Conservation (phyloP, 495 filamentous ascomycete species). For the Annulohypoxylon moriforme region DNA sequence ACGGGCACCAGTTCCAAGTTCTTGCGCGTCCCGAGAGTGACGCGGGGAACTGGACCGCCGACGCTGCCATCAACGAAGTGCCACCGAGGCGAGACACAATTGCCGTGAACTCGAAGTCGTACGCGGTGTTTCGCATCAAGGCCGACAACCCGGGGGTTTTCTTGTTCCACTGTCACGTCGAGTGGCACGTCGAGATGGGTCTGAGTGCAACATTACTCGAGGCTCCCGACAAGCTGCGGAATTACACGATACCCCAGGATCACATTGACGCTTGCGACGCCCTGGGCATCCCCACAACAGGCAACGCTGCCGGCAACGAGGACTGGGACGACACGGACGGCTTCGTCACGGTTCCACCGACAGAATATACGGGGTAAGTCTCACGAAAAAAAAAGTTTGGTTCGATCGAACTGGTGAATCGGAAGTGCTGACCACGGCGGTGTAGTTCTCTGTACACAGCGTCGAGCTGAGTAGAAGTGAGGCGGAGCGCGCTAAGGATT, state of each 20-base stretch:
- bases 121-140: conserved; percentile 68
- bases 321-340: conserved; percentile 72
- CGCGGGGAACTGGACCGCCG: conserved; percentile 52
- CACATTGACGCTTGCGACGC: conserved; percentile 69
- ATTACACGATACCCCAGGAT: conserved; percentile 69
- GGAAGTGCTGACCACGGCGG: conserved; percentile 5
- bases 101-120: conserved; percentile 62
- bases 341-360: conserved; percentile 54
- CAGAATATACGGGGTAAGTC: conserved; percentile 55
- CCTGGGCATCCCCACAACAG: conserved; percentile 61
- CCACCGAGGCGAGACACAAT: conserved; percentile 65
- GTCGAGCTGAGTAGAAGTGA: conserved; percentile 7
- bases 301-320: conserved; percentile 81
- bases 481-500: not conserved
- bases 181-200: conserved; percentile 82
- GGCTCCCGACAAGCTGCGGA: conserved; percentile 69
- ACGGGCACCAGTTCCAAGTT: conserved; percentile 87
- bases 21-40: conserved; percentile 62
- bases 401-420: not conserved
- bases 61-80: conserved; percentile 58
- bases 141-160: conserved; percentile 81
- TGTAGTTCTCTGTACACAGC: conserved; percentile 34
- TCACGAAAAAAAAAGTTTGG: not conserved
- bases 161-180: conserved; percentile 85
- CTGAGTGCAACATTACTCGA: conserved; percentile 79